phyloP scores from a whole-genome alignment of 768 basidiomycete species.

The Lactarius hengduanensis region DNA sequence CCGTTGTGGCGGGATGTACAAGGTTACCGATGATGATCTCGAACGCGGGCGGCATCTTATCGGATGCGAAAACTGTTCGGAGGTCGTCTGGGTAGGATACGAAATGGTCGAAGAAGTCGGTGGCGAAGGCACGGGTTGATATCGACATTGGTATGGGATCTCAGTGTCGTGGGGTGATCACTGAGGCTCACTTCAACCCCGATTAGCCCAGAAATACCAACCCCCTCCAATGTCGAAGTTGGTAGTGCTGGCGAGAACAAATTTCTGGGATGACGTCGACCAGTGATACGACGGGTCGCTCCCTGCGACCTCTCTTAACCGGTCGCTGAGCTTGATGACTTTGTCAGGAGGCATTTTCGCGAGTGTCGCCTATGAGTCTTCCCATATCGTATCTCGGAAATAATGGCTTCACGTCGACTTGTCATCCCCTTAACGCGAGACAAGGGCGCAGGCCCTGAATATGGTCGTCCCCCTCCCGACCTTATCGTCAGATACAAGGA shows the following conservation, averaged over 20 bases:
- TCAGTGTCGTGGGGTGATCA: not conserved
- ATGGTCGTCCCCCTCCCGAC: too few species aligned
- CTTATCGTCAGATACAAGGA: too few species aligned
- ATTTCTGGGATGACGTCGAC: too few species aligned
- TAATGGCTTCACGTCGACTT: too few species aligned
- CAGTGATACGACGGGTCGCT: not conserved
- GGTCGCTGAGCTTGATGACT: not conserved
- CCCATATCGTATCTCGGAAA: too few species aligned
- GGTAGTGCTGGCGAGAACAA: not conserved
- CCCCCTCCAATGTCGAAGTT: not conserved
- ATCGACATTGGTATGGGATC: not conserved
- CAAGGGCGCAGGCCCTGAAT: too few species aligned
- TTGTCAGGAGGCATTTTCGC: too few species aligned
- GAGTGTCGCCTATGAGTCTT: too few species aligned
- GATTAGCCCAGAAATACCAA: not conserved
- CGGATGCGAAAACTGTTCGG: constrained; percentile 74
- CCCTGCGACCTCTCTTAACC: not conserved
- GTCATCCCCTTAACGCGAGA: too few species aligned
- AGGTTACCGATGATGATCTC: constrained; percentile 55
- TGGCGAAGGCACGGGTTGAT: not conserved
- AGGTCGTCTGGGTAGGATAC: constrained; percentile 84
- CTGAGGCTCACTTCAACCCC: not conserved
- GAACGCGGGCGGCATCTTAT: constrained; percentile 72
- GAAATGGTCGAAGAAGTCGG: constrained; percentile 45
- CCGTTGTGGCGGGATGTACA: constrained; percentile 71